Evolutionary conservation across 2,329 filamentous ascomycete species (phyloP).

Genomic region (Magnaporthiopsis poae): DNA sequence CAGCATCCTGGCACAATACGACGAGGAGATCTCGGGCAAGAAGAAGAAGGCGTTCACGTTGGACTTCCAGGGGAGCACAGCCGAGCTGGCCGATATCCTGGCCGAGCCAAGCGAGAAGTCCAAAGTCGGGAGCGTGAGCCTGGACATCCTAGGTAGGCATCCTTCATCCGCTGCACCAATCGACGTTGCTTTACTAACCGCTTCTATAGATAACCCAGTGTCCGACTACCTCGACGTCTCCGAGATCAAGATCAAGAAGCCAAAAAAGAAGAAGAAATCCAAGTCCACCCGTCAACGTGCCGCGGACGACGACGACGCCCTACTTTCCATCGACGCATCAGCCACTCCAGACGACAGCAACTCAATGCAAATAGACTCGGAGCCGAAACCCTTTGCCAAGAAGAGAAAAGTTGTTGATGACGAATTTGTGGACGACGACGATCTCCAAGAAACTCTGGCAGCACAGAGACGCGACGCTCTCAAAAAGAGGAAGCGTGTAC

Average conservation of each 20-base stretch:
- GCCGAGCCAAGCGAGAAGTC: slow-evolving; percentile 42
- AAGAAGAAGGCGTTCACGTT: slow-evolving; percentile 81
- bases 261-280: slow-evolving; percentile 73
- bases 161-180: not conserved
- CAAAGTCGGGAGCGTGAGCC: slow-evolving; percentile 61
- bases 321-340: slow-evolving; percentile 35
- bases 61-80: slow-evolving; percentile 62
- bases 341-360: slow-evolving; percentile 23
- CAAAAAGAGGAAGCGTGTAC: slow-evolving; percentile 81
- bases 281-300: slow-evolving; percentile 64
- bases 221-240: slow-evolving; percentile 85
- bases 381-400: slow-evolving; percentile 34
- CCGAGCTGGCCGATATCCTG: slow-evolving; percentile 50
- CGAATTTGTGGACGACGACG: slow-evolving; percentile 79
- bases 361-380: slow-evolving; percentile 68
- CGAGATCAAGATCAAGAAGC: slow-evolving; percentile 86
- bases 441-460: slow-evolving; percentile 76
- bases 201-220: slow-evolving; percentile 43
- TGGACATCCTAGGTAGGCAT: slow-evolving; percentile 53
- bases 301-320: slow-evolving; percentile 49
- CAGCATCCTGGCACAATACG: slow-evolving; percentile 77
- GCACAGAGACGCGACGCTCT: slow-evolving; percentile 72
- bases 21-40: slow-evolving; percentile 88
- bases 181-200: slow-evolving; percentile 19
- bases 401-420: slow-evolving; percentile 58